Conservation (phyloP, 2,329 filamentous ascomycete species). For the Ploettnerulaceae sp. region DNA sequence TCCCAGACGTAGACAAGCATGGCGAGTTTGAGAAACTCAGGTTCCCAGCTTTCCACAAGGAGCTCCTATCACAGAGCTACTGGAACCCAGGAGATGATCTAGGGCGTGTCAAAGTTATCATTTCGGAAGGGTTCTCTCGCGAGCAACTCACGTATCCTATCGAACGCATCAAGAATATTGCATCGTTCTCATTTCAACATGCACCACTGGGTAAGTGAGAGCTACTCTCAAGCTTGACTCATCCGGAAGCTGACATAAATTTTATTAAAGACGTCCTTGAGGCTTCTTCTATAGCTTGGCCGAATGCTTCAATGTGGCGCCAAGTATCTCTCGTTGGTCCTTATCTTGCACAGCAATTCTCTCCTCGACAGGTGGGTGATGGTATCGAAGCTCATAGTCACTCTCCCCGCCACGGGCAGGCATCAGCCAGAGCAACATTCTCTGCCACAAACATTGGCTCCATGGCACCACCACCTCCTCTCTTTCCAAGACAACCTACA, state of each 20-base stretch:
- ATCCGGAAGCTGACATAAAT: too few relatives aligned
- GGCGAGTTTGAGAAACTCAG: slow-evolving; percentile 57
- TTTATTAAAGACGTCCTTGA: slow-evolving; percentile 75
- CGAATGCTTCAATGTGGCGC: slow-evolving; percentile 66
- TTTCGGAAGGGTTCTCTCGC: slow-evolving; percentile 67
- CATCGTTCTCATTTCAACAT: slow-evolving; percentile 81
- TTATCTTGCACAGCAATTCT: slow-evolving; percentile 25
- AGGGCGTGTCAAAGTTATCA: slow-evolving; percentile 70
- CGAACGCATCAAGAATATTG: slow-evolving; percentile 65
- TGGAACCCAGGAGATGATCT: slow-evolving; percentile 69
- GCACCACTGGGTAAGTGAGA: slow-evolving; percentile 62
- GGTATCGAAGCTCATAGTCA: slow-evolving; percentile 55
- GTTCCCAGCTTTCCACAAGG: slow-evolving; percentile 68
- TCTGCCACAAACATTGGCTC: slow-evolving; percentile 31
- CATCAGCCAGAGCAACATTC: slow-evolving; percentile 19
- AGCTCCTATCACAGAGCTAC: slow-evolving; percentile 62
- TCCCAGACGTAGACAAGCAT: slow-evolving; percentile 31
- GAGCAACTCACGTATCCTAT: slow-evolving; percentile 48
- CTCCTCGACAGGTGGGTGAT: slow-evolving; percentile 39
- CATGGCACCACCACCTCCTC: slow-evolving; percentile 21
- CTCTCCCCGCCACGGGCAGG: slow-evolving; percentile 46
- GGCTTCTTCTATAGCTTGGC: slow-evolving; percentile 71
- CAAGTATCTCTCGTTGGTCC: slow-evolving; percentile 39
- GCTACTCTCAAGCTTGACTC: neutral
- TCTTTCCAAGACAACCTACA: slow-evolving; percentile 30